Evolutionary conservation across 495 filamentous ascomycete species (phyloP), one percentile per base, ranked within the genome.

Genomic region (Penicillium robsamsonii): DNA sequence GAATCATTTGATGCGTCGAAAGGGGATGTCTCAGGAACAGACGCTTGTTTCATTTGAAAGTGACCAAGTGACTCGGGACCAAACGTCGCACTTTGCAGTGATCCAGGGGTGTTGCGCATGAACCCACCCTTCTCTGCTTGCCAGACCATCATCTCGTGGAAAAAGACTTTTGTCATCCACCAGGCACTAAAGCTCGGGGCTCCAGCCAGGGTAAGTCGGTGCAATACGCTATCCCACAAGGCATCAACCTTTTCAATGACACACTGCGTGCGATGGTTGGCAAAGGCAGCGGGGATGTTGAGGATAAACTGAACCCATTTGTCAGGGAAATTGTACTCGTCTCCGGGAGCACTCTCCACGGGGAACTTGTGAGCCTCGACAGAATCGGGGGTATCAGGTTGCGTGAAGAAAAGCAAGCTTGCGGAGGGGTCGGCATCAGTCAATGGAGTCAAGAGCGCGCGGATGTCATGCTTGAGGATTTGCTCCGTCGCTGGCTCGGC

Each of bases 131-230:
- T 87, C 63, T 96, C 91, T 0, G 91, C 92, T 61, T 95, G 79
- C 83, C 94, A 97, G 37, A 86, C 74, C 63, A 92, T 84, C 92
- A 96, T 95, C 72, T 97, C 94, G 67, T 97, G 93, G 50, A 98
- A 83, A 79, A 92, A 98, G 50, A 92, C 91, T 67, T 97, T 96
- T n/a, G 90, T 92, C 51, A 96, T 88, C 91, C 94, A 97, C 94
- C 94, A 98, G 2, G 89, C 86, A 13, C 90, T 91, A 65, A 96
- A 98, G 63, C 90, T 96, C 56, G 85, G 83, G 10, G 89, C 91
- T 56, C 88, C 85, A 24, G 81, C 81, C 22, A 97, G 84, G 8
- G 93, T 97, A 54, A 79, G 54, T 9, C 74, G 69, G 52, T 71
- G 75, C 9, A 79, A 65, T n/a, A 79, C 69, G 27, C 65, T 70